Evolutionary conservation across 2,329 filamentous ascomycete species (phyloP), one percentile per base, ranked within the genome.

Genomic region (Hypoxylon sp.): DNA sequence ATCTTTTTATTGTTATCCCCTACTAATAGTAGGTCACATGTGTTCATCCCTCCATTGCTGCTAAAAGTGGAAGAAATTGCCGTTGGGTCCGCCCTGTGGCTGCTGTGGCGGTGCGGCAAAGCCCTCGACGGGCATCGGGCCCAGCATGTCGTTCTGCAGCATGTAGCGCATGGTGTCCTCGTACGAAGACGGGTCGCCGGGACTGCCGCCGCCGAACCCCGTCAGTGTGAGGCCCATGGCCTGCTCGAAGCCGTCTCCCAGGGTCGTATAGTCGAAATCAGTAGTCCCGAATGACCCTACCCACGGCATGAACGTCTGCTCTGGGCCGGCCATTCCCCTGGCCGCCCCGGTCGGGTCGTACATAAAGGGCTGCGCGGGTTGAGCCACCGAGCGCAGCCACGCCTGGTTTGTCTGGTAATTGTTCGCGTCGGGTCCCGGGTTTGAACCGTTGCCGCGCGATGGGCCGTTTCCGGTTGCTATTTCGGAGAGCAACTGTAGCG

Each of bases 401-500:
- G 50, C 6, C 70, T 44, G 68, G 72, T 55, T 71, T 39, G 74
- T 2, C 69, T 46, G 69, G 72, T 56, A 72, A 13, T 56, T 24
- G 54, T 68, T 65, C 63, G 74, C 63, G 68, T 72, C 68, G 63
- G 72, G 52, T 65, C 46, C 73, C 37, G 67, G 48, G 61, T 60
- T 71, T 46, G 71, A 72, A 47, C 60, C 48, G 35, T 62, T 69
- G 13, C 67, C 66, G 11, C 71, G 73, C 35, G 76, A 71, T 5
- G 76, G 76, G 47, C 83, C 80, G 54, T 83, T 82, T 35, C 79
- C 65, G 2, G 83, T 84, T n/a, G 86, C 86, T 35, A 88, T 83
- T 71, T 88, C 87, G 39, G 86, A 88, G 6, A 88, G 81, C 24
- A 88, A 79, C 57, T 88, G 85, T 3, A 88, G 80, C 1, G 86